Base-by-base conservation (phyloP, 352 stramenopile genomes). In the Phytophthora sansomeana region DNA sequence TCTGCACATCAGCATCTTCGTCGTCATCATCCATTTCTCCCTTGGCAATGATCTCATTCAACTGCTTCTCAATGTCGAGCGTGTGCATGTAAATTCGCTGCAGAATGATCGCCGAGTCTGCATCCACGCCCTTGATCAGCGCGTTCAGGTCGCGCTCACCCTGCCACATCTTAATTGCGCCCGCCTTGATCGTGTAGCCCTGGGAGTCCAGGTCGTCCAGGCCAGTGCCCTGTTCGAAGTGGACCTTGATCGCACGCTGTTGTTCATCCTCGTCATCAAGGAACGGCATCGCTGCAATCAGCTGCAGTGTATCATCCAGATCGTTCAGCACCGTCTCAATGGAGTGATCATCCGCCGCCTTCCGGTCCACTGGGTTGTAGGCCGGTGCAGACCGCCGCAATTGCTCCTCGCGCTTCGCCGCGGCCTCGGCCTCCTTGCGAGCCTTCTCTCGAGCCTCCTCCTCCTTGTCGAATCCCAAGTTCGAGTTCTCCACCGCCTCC, bases 41-140 rank as follows among this genome's bases (percentile, higher is more conserved):
- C 8, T 74, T 69, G 8, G 51, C 69, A 16, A 87, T 73, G 19
- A 78, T 59, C 46, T 89, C 80, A 29, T 69, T 65, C 52, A 92
- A 57, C 64, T 90, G 82, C 53, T 81, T 74, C 50, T 92, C 81
- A 29, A 90, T 90, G 52, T 76, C 72, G 32, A 83, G 63, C 41
- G 81, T 81, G 59, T 92, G 84, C 78, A 92, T 78, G 58, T 89
- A 68, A 51, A 92, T 90, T 19, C 84, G 84, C 72, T 91, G 81
- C 14, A 92, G 66, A 51, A 92, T 87, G 46, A 91, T 55, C 7
- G 81, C 80, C 52, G 81, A 91, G 60, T 90, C 81, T 10, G 78
- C 69, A 62, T 89, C 75, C 13, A 91, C 56, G 28, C 78, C 78
- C 10, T 69, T 54, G 1, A 67, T 73, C 30, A 90, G 57, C 61